phyloP scores from a whole-genome alignment of 345 rosid species.

The Cardiospermum halicacabum region DNA sequence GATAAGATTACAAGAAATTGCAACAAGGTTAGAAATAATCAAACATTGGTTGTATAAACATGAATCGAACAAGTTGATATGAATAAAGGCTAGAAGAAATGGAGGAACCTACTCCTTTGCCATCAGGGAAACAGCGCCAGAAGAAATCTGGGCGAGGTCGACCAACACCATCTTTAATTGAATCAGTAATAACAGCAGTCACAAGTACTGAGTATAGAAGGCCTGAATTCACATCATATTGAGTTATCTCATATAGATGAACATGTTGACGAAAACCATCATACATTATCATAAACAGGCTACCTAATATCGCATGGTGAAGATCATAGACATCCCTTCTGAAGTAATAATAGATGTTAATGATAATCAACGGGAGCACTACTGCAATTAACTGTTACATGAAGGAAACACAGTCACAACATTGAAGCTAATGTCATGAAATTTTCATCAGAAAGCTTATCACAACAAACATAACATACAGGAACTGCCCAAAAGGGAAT shows the following conservation, averaged over 20 bases:
- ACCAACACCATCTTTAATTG: conserved; percentile 90
- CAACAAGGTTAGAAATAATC: conserved; percentile 11
- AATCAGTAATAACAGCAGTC: conserved; percentile 82
- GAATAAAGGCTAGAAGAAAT: background rate
- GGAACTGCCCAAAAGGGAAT: conserved; percentile 90
- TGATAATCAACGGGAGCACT: conserved; percentile 56
- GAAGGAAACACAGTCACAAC: conserved; percentile 2
- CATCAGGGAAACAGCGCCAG: conserved; percentile 98
- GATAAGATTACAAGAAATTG: conserved; percentile 16
- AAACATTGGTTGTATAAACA: background rate
- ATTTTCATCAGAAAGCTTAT: conserved; percentile 7
- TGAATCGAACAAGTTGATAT: background rate
- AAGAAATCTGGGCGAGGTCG: conserved; percentile 95
- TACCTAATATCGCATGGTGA: conserved; percentile 88
- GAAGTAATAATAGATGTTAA: conserved; percentile 59
- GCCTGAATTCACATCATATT: conserved; percentile 39
- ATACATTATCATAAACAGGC: conserved; percentile 15
- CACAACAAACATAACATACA: conserved; percentile 39
- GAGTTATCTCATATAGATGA: background rate
- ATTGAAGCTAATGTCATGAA: conserved; percentile 12
- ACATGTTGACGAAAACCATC: conserved; percentile 3
- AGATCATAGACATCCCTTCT: conserved; percentile 81
- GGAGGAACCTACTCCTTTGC: conserved; percentile 53
- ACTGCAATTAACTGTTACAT: conserved; percentile 59
- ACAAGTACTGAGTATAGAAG: conserved; percentile 72